Conservation (phyloP, 2,329 filamentous ascomycete species). For the Exophiala oligosperma region DNA sequence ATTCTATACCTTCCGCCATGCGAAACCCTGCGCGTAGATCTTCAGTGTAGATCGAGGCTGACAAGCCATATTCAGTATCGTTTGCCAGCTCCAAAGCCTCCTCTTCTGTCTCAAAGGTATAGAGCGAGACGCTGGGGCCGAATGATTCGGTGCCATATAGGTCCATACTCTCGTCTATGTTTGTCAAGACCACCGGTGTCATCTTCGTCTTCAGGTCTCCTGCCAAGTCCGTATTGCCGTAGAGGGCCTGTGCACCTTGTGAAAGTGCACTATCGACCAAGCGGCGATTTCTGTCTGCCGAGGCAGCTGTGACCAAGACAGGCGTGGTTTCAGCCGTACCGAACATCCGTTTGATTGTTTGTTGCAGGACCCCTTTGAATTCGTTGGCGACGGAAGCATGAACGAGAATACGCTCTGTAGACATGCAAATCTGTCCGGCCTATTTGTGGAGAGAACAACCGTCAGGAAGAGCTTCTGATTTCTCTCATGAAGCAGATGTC, state of each 20-base stretch:
- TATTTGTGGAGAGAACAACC: constrained; percentile 31
- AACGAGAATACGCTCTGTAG: constrained; percentile 74
- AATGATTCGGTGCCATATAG: constrained; percentile 75
- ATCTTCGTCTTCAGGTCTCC: constrained; percentile 48
- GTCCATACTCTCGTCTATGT: constrained; percentile 62
- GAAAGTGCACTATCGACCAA: constrained; percentile 56
- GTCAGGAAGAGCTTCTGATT: background rate
- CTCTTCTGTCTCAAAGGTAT: constrained; percentile 56
- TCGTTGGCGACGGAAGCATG: constrained; percentile 53
- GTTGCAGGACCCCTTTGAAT: constrained; percentile 41
- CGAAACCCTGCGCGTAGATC: constrained; percentile 61
- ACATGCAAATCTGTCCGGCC: constrained; percentile 79
- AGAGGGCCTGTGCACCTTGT: constrained; percentile 58
- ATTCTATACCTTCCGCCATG: constrained; percentile 63
- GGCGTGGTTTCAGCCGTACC: constrained; percentile 24
- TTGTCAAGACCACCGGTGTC: constrained; percentile 24
- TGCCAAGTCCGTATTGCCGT: constrained; percentile 46
- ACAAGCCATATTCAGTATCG: constrained; percentile 76
- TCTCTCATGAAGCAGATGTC: background rate
- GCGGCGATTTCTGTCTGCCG: constrained; percentile 52
- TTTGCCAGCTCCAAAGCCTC: constrained; percentile 74
- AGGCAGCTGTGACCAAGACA: constrained; percentile 45
- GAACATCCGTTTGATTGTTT: constrained; percentile 4
- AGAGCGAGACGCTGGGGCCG: constrained; percentile 71
- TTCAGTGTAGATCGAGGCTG: constrained; percentile 69